Evolutionary conservation across 768 basidiomycete species (phyloP).

Genomic region (Tricholomella constricta): DNA sequence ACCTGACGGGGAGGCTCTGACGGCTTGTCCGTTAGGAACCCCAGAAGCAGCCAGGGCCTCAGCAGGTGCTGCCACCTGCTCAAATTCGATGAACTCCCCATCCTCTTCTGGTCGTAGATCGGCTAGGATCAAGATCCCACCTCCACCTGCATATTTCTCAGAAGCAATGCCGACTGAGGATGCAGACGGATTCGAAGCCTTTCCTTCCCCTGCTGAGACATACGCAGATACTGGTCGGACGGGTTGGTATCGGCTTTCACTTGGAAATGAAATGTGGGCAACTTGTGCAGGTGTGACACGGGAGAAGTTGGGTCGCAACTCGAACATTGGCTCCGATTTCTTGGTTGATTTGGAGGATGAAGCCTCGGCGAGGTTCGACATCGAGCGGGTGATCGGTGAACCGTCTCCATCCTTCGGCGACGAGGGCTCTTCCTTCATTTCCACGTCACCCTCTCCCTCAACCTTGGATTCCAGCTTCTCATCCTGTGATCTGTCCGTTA

Average conservation of each 20-base stretch:
- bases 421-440: constrained; percentile 65
- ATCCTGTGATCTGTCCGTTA: constrained; percentile 45
- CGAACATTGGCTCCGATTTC: constrained; percentile 74
- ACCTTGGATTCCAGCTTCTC: constrained; percentile 56
- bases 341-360: constrained; percentile 48
- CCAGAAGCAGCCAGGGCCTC: constrained; percentile 24
- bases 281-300: constrained; percentile 91
- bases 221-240: constrained; percentile 75
- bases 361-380: constrained; percentile 49
- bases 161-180: constrained; percentile 34
- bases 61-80: constrained; percentile 32
- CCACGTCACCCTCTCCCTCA: constrained; percentile 61
- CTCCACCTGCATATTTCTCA: constrained; percentile 75
- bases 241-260: constrained; percentile 82
- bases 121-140: constrained; percentile 83
- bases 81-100: constrained; percentile 71
- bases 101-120: constrained; percentile 73
- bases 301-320: constrained; percentile 83
- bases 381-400: constrained; percentile 56
- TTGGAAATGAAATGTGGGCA: constrained; percentile 79
- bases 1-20: constrained; percentile 36
- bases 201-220: constrained; percentile 36
- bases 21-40: constrained; percentile 34
- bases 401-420: constrained; percentile 55
- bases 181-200: constrained; percentile 29